phyloP scores from a whole-genome alignment of 192 early-diverging fungal genomes.

The Coemansia sp. region DNA sequence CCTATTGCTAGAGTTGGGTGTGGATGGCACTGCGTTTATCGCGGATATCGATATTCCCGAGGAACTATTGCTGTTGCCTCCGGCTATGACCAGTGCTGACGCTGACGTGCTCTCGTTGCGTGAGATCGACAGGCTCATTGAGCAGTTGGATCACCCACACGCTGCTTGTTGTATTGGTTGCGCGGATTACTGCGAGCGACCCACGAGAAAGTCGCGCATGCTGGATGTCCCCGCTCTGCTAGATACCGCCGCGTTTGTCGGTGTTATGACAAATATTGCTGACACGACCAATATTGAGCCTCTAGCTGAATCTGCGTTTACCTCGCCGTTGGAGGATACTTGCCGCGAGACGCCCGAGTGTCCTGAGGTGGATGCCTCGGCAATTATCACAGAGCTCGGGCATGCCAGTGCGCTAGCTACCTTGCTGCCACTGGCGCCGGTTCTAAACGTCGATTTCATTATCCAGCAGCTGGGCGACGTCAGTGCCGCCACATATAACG shows the following conservation, averaged over 20 bases:
- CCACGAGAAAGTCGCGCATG: background rate
- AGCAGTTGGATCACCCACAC: conserved; percentile 24
- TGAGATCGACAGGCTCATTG: conserved; percentile 44
- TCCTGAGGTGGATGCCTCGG: background rate
- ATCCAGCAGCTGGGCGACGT: background rate
- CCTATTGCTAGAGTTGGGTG: conserved; percentile 30
- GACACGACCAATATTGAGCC: background rate
- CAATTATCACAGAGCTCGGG: conserved; percentile 2
- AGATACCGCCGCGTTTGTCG: background rate
- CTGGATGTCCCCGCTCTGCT: background rate
- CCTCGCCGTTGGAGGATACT: background rate
- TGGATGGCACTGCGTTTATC: conserved; percentile 17
- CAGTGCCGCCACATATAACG: background rate
- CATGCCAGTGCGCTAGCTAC: background rate
- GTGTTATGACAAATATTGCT: background rate
- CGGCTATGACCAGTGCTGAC: background rate
- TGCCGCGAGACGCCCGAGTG: background rate
- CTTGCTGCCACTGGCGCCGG: background rate
- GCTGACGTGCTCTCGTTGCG: conserved; percentile 29
- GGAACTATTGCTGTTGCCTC: background rate
- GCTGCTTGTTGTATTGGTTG: background rate
- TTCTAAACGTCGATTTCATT: background rate
- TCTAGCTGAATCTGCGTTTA: background rate
- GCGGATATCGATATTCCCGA: conserved; percentile 1
- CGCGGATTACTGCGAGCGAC: background rate